Evolutionary conservation across 2,329 filamentous ascomycete genomes (phyloP).

Genomic region (Alternaria tenuissima): DNA sequence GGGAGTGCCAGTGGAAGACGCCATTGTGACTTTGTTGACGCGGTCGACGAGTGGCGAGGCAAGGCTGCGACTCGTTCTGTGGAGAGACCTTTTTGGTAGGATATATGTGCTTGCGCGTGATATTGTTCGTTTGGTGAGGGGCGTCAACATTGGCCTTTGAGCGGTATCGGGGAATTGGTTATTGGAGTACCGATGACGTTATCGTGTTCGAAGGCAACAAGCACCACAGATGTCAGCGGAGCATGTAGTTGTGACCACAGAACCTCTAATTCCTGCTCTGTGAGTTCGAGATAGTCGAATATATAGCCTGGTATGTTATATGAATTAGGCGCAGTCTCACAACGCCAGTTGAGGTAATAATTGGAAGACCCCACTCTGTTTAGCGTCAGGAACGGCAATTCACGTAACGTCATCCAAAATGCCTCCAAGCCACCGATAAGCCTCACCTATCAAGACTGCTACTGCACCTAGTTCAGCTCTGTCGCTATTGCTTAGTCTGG

Average conservation of each 20-base stretch:
- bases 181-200: constrained; percentile 13
- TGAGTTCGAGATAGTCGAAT: not conserved
- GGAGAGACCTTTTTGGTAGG: not conserved
- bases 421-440: constrained; percentile 6
- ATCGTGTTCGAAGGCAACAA: not conserved
- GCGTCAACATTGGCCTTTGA: constrained; percentile 9
- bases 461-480: not conserved
- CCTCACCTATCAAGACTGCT: constrained; percentile 1
- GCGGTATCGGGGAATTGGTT: constrained; percentile 2
- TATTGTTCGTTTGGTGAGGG: not conserved
- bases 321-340: not conserved
- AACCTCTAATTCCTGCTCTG: not conserved
- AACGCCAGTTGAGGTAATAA: not conserved
- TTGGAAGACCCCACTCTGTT: constrained; percentile 3
- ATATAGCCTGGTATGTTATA: not conserved
- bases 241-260: not conserved
- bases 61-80: not conserved
- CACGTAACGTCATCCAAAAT: constrained; percentile 14
- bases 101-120: not conserved
- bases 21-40: constrained; percentile 21
- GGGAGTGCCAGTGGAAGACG: constrained; percentile 16
- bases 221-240: not conserved
- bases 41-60: constrained; percentile 13
- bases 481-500: not conserved
- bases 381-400: constrained; percentile 16